These are phyloP conservation scores for Boletellus emodensis DNA, from an alignment of 768 basidiomycete species.

Conservation along the genomic window DNA sequence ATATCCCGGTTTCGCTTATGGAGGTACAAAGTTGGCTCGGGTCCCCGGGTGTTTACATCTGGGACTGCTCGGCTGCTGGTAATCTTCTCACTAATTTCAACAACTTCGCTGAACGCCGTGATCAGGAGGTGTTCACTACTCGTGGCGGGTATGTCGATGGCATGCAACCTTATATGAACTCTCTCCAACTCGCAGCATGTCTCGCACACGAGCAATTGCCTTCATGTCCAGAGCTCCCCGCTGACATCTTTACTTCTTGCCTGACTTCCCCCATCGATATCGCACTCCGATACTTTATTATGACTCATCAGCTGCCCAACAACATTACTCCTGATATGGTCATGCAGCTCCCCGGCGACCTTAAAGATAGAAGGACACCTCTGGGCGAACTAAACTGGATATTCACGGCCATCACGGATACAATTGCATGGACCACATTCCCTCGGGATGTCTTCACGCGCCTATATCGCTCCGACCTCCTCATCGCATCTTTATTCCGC, in stretches of 20 bases:
- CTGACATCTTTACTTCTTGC: slow-evolving; percentile 96
- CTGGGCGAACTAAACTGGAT: slow-evolving; percentile 99
- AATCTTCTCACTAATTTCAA: slow-evolving; percentile 90
- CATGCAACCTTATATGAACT: slow-evolving; percentile 72
- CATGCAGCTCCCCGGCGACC: slow-evolving; percentile 91
- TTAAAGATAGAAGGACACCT: slow-evolving; percentile 94
- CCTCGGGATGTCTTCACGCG: slow-evolving; percentile 90
- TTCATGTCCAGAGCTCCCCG: slow-evolving; percentile 93
- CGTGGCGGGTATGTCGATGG: slow-evolving; percentile 60
- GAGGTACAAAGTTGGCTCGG: slow-evolving; percentile 94
- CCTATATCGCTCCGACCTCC: slow-evolving; percentile 89
- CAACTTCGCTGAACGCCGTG: slow-evolving; percentile 67
- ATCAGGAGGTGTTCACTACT: slow-evolving; percentile 56
- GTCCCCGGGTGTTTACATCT: slow-evolving; percentile 94
- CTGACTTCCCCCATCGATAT: slow-evolving; percentile 98
- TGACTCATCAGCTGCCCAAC: slow-evolving; percentile 81
- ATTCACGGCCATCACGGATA: slow-evolving; percentile 97
- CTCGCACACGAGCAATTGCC: slow-evolving; percentile 88
- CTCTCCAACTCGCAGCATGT: slow-evolving; percentile 94
- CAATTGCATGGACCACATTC: slow-evolving; percentile 98
- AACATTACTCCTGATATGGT: slow-evolving; percentile 86
- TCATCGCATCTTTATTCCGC: slow-evolving; percentile 94
- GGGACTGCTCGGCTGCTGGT: slow-evolving; percentile 99
- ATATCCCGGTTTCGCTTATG: slow-evolving; percentile 92
- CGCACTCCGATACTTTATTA: slow-evolving; percentile 88